A percentile compares a stretch with the other conserved stretches of the same genome.
phyloP scores from a whole-genome alignment of 202 grass and related monocot species.

The Thinopyrum obtusiflorum region DNA sequence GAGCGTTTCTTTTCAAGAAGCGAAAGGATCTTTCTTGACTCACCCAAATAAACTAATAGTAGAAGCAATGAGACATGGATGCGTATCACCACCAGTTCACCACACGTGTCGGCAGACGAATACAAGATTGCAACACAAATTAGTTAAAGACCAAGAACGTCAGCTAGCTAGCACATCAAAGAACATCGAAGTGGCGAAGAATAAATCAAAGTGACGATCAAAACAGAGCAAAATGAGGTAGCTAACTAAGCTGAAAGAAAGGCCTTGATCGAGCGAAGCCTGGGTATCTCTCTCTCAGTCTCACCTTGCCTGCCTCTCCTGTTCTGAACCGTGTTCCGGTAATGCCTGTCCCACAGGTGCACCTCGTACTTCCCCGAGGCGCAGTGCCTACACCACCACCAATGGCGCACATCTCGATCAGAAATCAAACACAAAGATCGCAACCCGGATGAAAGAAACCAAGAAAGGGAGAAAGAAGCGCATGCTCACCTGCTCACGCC shows the following conservation, averaged over 20 bases:
- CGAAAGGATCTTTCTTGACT: conserved; percentile 46
- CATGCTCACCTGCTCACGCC: conserved; percentile 71
- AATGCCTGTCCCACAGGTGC: conserved; percentile 51
- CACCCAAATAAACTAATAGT: conserved; percentile 66
- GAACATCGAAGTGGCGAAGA: too few species aligned
- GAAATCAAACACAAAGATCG: neutral
- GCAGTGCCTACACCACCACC: conserved; percentile 33
- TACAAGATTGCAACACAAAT: neutral
- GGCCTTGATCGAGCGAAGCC: neutral
- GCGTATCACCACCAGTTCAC: neutral
- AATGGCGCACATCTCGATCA: neutral
- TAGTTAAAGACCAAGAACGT: conserved; percentile 1
- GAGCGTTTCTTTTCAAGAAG: neutral
- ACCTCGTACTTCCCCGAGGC: conserved; percentile 50
- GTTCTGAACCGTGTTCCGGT: neutral
- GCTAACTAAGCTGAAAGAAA: neutral
- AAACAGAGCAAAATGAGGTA: neutral
- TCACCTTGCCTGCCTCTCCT: conserved; percentile 57
- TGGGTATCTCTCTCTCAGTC: neutral
- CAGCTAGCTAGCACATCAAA: neutral
- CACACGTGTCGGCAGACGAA: conserved; percentile 9
- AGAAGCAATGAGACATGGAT: conserved; percentile 21
- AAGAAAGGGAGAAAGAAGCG: neutral
- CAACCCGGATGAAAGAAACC: neutral
- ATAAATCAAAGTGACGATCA: neutral